Evolutionary conservation across 495 filamentous ascomycete species (phyloP), one percentile per base, ranked within the genome.

Genomic region (Alectoria sarmentosa): DNA sequence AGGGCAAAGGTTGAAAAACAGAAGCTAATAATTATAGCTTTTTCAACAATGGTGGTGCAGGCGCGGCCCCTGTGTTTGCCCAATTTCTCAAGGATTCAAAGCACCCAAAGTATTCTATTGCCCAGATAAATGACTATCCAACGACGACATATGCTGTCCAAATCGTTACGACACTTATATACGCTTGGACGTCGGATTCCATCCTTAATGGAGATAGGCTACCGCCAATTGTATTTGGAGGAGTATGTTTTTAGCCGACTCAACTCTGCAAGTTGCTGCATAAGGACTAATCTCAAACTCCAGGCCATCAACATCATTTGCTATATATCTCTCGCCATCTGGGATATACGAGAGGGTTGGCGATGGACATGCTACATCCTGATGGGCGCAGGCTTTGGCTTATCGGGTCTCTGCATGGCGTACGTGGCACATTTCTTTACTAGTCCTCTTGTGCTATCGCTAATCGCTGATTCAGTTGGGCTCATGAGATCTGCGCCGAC

Each of bases 401-500:
- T 58, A 23, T 58, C 32, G 6, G 55, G 55, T 21, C 28, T 58
- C 13, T 58, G 55, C 55, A 36, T 58, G 55, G 55, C 55, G 30
- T 58, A 36, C 8, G 55, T 58, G 30, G 19, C 9, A 2, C n/a
- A 21, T 34, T 6, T 36, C 30, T 4, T 5, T 19, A 7, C 5
- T 5, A 2, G 0, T 11, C 0, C 19, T 36, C 1, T 21, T 36
- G 7, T 58, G 37, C 55, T 72, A 34, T 66, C 60, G 19, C 67
- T 62, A 30, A 69, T 39, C 38, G 69, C 34, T 60, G 64, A 19
- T 57, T 71, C 17, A 78, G 78, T 17, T 82, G 77, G 80, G 77
- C 79, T 6, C 80, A 82, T 58, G 76, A 79, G 63, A 80, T 80
- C 32, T 79, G 80, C 68, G 75, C 78, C 44, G 75, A 75, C 9